Percentiles rank a stretch among this genome's conserved stretches.
phyloP scores from a whole-genome alignment of 2,329 filamentous ascomycete species.

The Pseudogymnoascus sp. region DNA sequence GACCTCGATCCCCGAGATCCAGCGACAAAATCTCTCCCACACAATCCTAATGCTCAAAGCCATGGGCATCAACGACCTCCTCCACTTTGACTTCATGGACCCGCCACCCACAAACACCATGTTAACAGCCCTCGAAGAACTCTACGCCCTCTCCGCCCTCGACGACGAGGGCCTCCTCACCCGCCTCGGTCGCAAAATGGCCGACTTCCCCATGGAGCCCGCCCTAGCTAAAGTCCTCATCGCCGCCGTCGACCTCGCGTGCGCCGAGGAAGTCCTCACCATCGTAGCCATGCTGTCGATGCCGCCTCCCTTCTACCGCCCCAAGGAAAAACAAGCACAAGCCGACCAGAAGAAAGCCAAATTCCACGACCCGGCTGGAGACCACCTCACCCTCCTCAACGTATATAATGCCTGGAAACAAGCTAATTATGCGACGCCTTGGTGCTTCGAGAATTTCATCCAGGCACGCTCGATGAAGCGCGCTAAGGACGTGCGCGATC shows the following conservation, averaged over 20 bases:
- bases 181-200: slow-evolving; percentile 89
- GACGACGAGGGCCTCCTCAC: slow-evolving; percentile 95
- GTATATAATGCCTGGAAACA: slow-evolving; percentile 97
- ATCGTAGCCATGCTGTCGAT: slow-evolving; percentile 94
- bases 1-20: slow-evolving; percentile 92
- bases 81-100: slow-evolving; percentile 99
- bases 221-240: slow-evolving; percentile 86
- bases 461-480: slow-evolving; percentile 82
- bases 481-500: slow-evolving; percentile 84
- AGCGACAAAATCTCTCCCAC: slow-evolving; percentile 82
- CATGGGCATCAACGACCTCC: slow-evolving; percentile 96
- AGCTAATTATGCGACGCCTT: slow-evolving; percentile 70
- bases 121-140: slow-evolving; percentile 88
- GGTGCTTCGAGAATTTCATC: slow-evolving; percentile 98
- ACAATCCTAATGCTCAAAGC: slow-evolving; percentile 98
- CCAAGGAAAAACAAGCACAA: slow-evolving; percentile 93
- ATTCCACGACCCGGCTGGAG: slow-evolving; percentile 90
- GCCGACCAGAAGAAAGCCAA: slow-evolving; percentile 97
- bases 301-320: slow-evolving; percentile 82
- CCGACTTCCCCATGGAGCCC: slow-evolving; percentile 97
- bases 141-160: slow-evolving; percentile 83
- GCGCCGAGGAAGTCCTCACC: slow-evolving; percentile 86
- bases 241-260: slow-evolving; percentile 74
- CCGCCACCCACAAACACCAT: slow-evolving; percentile 96
- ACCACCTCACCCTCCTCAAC: slow-evolving; percentile 90